phyloP scores from a whole-genome alignment of 73 alveolate genomes.

The Durusdinium trenchii region DNA sequence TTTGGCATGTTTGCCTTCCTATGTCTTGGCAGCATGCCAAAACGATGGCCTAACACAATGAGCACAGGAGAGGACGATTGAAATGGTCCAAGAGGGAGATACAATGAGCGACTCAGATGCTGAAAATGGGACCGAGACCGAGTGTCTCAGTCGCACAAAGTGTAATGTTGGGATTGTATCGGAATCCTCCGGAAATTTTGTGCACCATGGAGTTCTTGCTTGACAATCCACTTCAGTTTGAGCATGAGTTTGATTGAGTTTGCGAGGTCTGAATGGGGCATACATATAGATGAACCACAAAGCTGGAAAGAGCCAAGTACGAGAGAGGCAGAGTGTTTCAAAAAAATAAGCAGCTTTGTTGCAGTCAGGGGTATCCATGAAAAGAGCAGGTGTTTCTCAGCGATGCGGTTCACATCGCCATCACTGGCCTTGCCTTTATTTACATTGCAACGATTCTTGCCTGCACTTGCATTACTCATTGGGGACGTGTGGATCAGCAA shows the following conservation, averaged over 20 bases:
- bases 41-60: too few relatives aligned
- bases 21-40: too few relatives aligned
- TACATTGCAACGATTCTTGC: constrained; percentile 44
- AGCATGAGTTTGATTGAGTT: not conserved
- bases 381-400: constrained; percentile 56
- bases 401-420: constrained; percentile 69
- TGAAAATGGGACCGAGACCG: constrained; percentile 55
- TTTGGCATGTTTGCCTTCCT: too few relatives aligned
- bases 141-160: too few relatives aligned
- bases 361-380: not conserved
- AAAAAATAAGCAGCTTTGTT: not conserved
- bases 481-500: not conserved
- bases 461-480: not conserved
- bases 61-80: constrained; percentile 35
- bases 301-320: constrained; percentile 44
- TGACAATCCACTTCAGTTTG: not conserved
- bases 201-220: not conserved
- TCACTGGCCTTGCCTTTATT: constrained; percentile 43
- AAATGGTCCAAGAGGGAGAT: constrained; percentile 35
- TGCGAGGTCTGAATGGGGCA: constrained; percentile 74
- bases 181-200: not conserved
- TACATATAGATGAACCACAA: constrained; percentile 39
- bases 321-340: constrained; percentile 27
- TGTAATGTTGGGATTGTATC: not conserved
- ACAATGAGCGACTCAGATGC: constrained; percentile 41